Evolutionary conservation across 2,329 filamentous ascomycete species (phyloP), one percentile per base, ranked within the genome.

Genomic region (Elsinoe batatas): DNA sequence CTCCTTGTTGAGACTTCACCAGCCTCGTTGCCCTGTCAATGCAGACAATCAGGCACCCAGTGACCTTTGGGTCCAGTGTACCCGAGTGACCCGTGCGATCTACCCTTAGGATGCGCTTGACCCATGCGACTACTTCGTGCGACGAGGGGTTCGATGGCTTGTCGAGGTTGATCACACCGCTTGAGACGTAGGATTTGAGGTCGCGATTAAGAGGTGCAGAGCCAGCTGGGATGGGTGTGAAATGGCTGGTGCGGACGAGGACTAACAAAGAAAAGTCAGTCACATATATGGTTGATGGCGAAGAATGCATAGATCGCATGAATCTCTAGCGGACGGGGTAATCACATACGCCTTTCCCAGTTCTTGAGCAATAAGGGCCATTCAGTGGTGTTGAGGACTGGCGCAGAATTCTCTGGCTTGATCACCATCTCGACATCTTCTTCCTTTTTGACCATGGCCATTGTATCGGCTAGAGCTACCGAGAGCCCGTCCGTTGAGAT

Each of bases 61-160:
- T 98, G 68, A 98, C 93, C 76, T 96, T 97, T 68, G 91, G 91
- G 71, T 98, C 93, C 66, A 98, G 87, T 60, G 93, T 98, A 71
- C 93, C 93, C 64, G 90, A 95, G 81, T 98, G 93, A 64, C 93
- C 93, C 59, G 93, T 98, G 78, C 97, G 96, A 71, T 98, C 91
- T 61, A 87, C 84, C 68, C 88, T 88, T 56, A 98, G 80, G 67
- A 97, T 97, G 66, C 91, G 85, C 85, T 98, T 98, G 65, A 97
- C 87, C 93, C 93, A 98, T 63, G 93, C 91, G 68, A 98, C 93
- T 63, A 98, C 93, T 79, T 98, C 93, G 80, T 98, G 93, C 68
- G 87, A 93, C 63, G 91, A 96, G 55, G 91, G 91, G 78, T 98
- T 98, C 54, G 91, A 94, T 57, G 91, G 93, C 78, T 95, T 95